phyloP scores from a whole-genome alignment of 257 asterid species.

The Nyctanthes arbortristis region DNA sequence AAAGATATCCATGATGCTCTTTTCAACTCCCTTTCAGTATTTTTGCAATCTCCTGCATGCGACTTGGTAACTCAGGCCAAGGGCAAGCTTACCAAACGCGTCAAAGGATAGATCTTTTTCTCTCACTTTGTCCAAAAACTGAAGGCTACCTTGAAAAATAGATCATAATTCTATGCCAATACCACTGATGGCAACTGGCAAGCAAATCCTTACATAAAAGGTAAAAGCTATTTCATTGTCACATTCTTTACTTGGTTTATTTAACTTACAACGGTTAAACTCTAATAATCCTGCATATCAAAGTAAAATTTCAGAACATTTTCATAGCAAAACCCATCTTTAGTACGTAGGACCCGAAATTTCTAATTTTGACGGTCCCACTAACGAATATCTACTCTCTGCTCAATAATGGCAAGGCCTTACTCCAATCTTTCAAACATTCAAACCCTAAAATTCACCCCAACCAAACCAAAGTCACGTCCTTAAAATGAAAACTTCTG shows the following conservation, averaged over 20 bases:
- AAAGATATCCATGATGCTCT: background rate
- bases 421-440: background rate
- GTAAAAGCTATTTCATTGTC: background rate
- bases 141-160: background rate
- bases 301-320: background rate
- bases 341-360: background rate
- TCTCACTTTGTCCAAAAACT: background rate
- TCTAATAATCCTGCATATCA: background rate
- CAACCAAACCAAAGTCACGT: background rate
- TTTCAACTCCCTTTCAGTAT: background rate
- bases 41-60: background rate
- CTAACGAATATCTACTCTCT: background rate
- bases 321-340: background rate
- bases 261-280: background rate
- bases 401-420: background rate
- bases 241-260: background rate
- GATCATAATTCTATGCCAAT: background rate
- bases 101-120: background rate
- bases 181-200: background rate
- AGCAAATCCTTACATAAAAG: background rate
- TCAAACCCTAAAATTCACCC: slow-evolving; percentile 5
- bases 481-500: background rate
- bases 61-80: background rate
- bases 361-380: background rate
- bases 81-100: background rate